Base-by-base conservation (phyloP, 257 asterid species). In the Plantago ovata region DNA sequence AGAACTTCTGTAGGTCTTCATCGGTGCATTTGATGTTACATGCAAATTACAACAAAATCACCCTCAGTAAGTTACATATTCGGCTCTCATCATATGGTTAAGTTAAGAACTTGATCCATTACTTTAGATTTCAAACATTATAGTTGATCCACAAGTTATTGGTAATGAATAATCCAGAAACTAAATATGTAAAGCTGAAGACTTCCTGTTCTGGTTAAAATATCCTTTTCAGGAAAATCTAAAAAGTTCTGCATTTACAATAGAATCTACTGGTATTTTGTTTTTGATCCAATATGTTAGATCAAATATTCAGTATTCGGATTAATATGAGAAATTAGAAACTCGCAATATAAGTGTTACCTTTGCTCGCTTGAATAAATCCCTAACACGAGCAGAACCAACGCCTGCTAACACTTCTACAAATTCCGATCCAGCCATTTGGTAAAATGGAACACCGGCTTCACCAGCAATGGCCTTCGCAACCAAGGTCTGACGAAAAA, bases 381-480 rank as follows among this genome's bases (percentile, higher is more conserved):
- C 98, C 79, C 98, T 79, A 73, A 93, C 79, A 64, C 97, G 96
- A 73, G 98, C 98, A 71, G 98, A 81, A 69, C 98, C 98, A 57
- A 93, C 98, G 69, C 98, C 98, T 69, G 89, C 98, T 72, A 93
- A 67, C 51, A 93, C 94, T 81, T 93, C 98, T 60, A 84, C 95
- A 56, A 93, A 93, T 77, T 93, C 98, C 7, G 98, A 93, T 64
- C 97, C 98, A 56, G 97, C 98, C 98, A 93, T 93, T 78, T 93
- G 95, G 71, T 86, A 93, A 79, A 93, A 93, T 38, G 98, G 98
- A 81, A 93, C 98, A 61, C 95, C 95, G 16, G 98, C 98, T 81
- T 93, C 98, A 67, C 98, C 98, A 51, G 98, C 98, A 74, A 93
- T 93, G 67, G 98, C 98, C 78, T 93, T 93, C 50, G 98, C 98